Evolutionary conservation across 371 early-diverging fungal genomes (phyloP), one percentile per base, ranked within the genome.

Genomic region (Mortierella sp.): DNA sequence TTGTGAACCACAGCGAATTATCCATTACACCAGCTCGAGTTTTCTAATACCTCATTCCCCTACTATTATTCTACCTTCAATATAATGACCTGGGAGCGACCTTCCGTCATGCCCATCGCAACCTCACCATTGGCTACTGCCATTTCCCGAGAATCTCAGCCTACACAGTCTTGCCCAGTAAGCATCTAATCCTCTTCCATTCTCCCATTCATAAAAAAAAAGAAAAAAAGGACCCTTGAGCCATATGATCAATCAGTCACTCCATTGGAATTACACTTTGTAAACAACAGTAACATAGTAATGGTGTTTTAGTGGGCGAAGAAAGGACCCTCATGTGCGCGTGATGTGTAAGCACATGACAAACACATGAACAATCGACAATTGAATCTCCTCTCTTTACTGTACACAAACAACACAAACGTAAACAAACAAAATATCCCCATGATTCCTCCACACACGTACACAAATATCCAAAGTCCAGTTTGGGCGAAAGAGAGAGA

Each of bases 31-130:
- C 50, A 15, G 2, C 21, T 50, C 15, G 15, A 50, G 1, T 32
- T n/a, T 28, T 28, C 28, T 28, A 15, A 64, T 3, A 21, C 52
- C 43, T 28, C 16, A 22, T 10, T 19, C 13, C 36, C 40, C 3
- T 40, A 19, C 40, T 36, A 33, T 48, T 21, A 40, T 40, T 50
- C 58, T 22, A 40, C 43, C 40, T 19, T 63, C 36, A 16, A 9
- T 16, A 21, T 10, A 58, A 76, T 76, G 68, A 63, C 57, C 36
- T 43, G 64, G 21, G 77, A 69, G 15, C 64, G 72, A 22, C 72
- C 77, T 11, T 33, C 72, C 58, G 47, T 77, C 65, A 24, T 50
- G 41, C 72, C 72, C 64, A 77, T 77, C 67, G 53, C 77, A 3
- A 77, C 72, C 58, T 16, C 19, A 3, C 10, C 24, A 4, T 38